A percentile compares a stretch with the other conserved stretches of the same genome.
Evolutionary conservation across 176 grass and related monocot species (phyloP).

Genomic region (Triticum timopheevii): DNA sequence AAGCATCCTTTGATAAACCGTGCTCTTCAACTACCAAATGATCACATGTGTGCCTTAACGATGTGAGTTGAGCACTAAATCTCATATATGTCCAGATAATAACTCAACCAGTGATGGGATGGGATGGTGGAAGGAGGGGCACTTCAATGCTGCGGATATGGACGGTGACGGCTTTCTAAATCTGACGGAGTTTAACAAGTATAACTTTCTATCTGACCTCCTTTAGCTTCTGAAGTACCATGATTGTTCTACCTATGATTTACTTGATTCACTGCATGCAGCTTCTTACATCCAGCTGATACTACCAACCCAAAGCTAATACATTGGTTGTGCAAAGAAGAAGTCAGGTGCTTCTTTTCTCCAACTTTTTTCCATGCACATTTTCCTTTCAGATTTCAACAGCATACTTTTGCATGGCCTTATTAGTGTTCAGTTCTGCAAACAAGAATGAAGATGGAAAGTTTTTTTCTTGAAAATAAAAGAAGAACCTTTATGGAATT

Average conservation of each 20-base stretch:
- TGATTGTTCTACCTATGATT: conserved; percentile 29
- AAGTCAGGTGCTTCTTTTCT: conserved; percentile 64
- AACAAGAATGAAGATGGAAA: neutral
- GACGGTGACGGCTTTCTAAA: conserved; percentile 75
- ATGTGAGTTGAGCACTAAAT: conserved; percentile 27
- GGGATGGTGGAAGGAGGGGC: conserved; percentile 93
- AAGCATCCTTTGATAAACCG: neutral
- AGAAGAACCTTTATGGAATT: neutral
- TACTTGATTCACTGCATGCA: conserved; percentile 35
- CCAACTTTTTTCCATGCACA: conserved; percentile 12
- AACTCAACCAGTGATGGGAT: conserved; percentile 72
- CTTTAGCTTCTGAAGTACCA: conserved; percentile 19
- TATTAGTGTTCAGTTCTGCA: conserved; percentile 14
- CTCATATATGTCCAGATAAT: conserved; percentile 53
- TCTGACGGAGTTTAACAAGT: conserved; percentile 90
- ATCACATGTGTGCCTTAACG: neutral
- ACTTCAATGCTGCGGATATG: conserved; percentile 81
- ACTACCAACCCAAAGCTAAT: conserved; percentile 72
- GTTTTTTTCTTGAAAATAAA: conserved; percentile 26
- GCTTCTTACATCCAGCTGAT: conserved; percentile 94
- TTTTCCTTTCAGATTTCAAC: conserved; percentile 9
- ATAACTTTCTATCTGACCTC: conserved; percentile 32
- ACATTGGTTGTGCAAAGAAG: conserved; percentile 88
- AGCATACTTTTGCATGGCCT: conserved; percentile 15
- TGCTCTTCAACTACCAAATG: neutral